phyloP scores from a whole-genome alignment of 208 protist genomes.

The Trypanosoma caninum region DNA sequence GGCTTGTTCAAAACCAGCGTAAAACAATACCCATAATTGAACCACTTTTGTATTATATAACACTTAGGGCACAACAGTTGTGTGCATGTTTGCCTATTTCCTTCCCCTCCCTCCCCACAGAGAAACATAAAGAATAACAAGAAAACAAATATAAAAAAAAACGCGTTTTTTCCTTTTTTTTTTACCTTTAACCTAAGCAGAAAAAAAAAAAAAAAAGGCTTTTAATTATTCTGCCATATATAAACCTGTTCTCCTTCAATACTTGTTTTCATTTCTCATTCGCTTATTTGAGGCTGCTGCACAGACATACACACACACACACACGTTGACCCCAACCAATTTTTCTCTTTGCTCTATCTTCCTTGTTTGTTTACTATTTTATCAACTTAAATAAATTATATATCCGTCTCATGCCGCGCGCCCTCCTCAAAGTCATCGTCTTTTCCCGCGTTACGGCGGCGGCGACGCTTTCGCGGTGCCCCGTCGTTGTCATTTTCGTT shows the following conservation, averaged over 20 bases:
- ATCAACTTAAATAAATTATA: slow-evolving; percentile 16
- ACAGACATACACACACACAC: too few species aligned
- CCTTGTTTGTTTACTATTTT: not conserved
- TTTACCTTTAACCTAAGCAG: not conserved
- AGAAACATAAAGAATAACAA: not conserved
- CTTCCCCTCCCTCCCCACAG: not conserved
- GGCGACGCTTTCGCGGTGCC: slow-evolving; percentile 22
- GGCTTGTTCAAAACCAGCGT: too few species aligned
- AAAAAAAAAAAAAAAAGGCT: slow-evolving; percentile 1
- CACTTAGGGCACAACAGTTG: too few species aligned
- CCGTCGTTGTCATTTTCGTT: slow-evolving; percentile 19
- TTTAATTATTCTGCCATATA: too few species aligned
- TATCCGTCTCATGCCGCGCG: slow-evolving; percentile 29
- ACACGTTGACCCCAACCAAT: too few species aligned
- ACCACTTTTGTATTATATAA: too few species aligned
- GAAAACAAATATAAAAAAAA: not conserved
- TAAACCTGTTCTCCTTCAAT: too few species aligned
- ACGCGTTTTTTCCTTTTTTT: not conserved
- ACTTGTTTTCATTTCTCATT: not conserved
- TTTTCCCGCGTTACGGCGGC: slow-evolving; percentile 3
- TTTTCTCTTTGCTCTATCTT: not conserved
- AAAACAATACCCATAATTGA: too few species aligned
- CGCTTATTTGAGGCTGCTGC: too few species aligned
- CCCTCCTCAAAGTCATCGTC: slow-evolving; percentile 24
- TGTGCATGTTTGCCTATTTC: not conserved